Percentiles rank a stretch among this genome's conserved stretches.
phyloP scores from a whole-genome alignment of 805 yeast genomes.

The Zygosaccharomyces rouxii region DNA sequence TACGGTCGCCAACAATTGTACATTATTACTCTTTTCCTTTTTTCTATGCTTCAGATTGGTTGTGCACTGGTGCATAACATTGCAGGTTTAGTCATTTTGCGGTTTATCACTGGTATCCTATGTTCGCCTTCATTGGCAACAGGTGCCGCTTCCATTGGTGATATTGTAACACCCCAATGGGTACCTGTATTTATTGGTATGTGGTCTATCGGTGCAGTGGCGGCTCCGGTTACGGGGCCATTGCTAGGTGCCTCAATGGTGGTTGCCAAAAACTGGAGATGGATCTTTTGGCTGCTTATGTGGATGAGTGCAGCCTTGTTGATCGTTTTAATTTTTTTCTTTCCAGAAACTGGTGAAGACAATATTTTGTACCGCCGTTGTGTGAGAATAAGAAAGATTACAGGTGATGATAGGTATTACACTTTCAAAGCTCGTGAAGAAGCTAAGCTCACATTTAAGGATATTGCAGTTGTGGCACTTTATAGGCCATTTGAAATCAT shows the following conservation, averaged over 20 bases:
- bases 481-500: slow-evolving; percentile 50
- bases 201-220: slow-evolving; percentile 52
- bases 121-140: slow-evolving; percentile 55
- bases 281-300: slow-evolving; percentile 50
- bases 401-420: slow-evolving; percentile 46
- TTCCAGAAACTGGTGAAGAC: slow-evolving; percentile 48
- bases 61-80: slow-evolving; percentile 48
- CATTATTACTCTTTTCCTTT: slow-evolving; percentile 43
- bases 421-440: slow-evolving; percentile 32
- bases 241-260: slow-evolving; percentile 50
- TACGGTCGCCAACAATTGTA: slow-evolving; percentile 53
- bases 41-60: slow-evolving; percentile 51
- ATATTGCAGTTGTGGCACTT: slow-evolving; percentile 33
- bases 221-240: slow-evolving; percentile 56
- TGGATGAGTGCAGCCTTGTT: slow-evolving; percentile 40
- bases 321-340: slow-evolving; percentile 36
- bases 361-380: slow-evolving; percentile 48
- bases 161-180: slow-evolving; percentile 41
- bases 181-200: slow-evolving; percentile 45
- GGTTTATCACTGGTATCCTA: slow-evolving; percentile 52
- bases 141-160: slow-evolving; percentile 56
- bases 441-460: slow-evolving; percentile 31
- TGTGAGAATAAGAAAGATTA: slow-evolving; percentile 41
- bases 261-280: slow-evolving; percentile 49
- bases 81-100: slow-evolving; percentile 46